These are phyloP conservation scores for Saccharum hybrid DNA, from an alignment of 202 grass and related monocot species.

Conservation along the genomic window DNA sequence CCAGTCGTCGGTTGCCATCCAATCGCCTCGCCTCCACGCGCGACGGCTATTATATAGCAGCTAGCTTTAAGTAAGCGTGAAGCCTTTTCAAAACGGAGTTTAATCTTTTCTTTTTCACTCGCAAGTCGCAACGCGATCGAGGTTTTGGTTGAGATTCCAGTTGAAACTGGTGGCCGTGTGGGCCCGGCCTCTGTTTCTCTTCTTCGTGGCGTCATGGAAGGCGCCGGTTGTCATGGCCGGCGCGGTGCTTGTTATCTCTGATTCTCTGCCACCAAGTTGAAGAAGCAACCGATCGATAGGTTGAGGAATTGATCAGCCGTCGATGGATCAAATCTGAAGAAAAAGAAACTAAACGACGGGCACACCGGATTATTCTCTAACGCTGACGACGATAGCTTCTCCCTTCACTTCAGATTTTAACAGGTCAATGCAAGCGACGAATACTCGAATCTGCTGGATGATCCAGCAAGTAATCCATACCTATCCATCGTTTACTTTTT, in stretches of 20 bases:
- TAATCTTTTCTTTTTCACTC: too few species aligned
- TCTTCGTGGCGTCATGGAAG: not conserved
- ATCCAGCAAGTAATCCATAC: not conserved
- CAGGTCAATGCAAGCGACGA: conserved; percentile 9
- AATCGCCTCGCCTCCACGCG: too few species aligned
- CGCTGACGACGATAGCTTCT: not conserved
- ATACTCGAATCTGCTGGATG: not conserved
- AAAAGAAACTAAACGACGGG: not conserved
- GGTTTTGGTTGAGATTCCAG: conserved; percentile 46
- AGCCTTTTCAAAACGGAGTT: too few species aligned
- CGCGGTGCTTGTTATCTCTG: too few species aligned
- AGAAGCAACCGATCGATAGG: conserved; percentile 21
- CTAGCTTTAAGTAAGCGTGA: not conserved
- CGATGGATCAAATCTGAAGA: not conserved
- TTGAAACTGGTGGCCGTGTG: conserved; percentile 36
- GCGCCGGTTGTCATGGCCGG: not conserved
- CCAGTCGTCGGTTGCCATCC: too few species aligned
- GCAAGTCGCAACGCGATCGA: too few species aligned
- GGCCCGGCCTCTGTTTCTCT: too few species aligned
- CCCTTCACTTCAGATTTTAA: conserved; percentile 1
- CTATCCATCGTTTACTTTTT: not conserved
- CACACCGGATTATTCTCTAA: not conserved
- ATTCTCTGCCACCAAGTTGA: not conserved
- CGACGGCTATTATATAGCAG: too few species aligned
- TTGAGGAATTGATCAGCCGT: conserved; percentile 25